phyloP scores from a whole-genome alignment of 2,329 filamentous ascomycete species.

The Huntiella decipiens region DNA sequence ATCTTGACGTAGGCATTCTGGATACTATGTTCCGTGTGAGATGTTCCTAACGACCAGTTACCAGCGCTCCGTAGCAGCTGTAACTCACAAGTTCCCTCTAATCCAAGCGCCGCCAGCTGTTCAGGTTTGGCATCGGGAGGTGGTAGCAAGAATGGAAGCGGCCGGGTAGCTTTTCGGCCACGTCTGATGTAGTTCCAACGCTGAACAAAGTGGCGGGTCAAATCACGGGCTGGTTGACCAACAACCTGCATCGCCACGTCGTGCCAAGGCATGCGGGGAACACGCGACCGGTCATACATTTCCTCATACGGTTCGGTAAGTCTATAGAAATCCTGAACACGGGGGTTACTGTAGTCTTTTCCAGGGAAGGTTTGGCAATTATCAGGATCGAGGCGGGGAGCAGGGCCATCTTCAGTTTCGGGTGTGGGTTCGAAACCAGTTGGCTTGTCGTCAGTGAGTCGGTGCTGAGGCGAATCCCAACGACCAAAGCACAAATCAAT shows the following conservation, averaged over 20 bases:
- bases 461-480: conserved; percentile 92
- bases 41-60: conserved; percentile 81
- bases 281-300: conserved; percentile 84
- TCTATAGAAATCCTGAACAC: conserved; percentile 86
- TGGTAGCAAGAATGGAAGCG: conserved; percentile 80
- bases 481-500: conserved; percentile 93
- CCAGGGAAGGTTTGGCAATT: conserved; percentile 93
- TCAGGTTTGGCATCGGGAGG: conserved; percentile 77
- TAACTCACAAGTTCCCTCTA: conserved; percentile 88
- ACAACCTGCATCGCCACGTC: conserved; percentile 97
- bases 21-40: conserved; percentile 80
- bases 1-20: conserved; percentile 88
- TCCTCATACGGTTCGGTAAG: conserved; percentile 92
- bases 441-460: conserved; percentile 76
- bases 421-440: conserved; percentile 69
- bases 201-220: conserved; percentile 92
- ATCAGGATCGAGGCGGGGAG: conserved; percentile 61
- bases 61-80: conserved; percentile 84
- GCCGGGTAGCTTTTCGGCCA: conserved; percentile 79
- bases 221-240: conserved; percentile 80
- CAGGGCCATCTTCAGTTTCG: conserved; percentile 23
- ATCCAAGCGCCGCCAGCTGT: conserved; percentile 70
- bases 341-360: conserved; percentile 94
- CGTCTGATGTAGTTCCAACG: conserved; percentile 94
- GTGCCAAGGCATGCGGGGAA: conserved; percentile 96